phyloP scores from a whole-genome alignment of 257 asterid genomes.

The Fraxinus excelsior region DNA sequence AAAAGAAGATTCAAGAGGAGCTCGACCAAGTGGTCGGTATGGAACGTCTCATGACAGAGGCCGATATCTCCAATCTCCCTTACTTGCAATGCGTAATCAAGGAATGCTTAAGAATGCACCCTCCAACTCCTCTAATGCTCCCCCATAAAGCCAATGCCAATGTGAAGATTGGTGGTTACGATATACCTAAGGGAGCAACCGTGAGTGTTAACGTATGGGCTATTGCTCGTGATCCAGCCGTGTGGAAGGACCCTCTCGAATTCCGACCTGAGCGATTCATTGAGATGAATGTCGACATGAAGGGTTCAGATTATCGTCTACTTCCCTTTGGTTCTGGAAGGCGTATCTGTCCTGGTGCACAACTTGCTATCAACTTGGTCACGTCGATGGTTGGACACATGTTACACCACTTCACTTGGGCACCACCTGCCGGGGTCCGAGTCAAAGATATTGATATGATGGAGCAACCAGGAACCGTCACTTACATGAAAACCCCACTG shows the following conservation, averaged over 20 bases:
- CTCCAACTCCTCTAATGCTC: conserved; percentile 81
- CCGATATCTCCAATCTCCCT: conserved; percentile 62
- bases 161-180: conserved; percentile 73
- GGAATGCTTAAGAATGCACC: conserved; percentile 74
- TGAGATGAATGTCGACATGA: conserved; percentile 79
- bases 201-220: conserved; percentile 86
- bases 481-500: conserved; percentile 73
- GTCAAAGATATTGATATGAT: conserved; percentile 73
- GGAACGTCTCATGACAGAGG: conserved; percentile 56
- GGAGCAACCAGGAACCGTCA: conserved; percentile 80
- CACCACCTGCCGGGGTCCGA: conserved; percentile 48
- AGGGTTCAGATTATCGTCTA: conserved; percentile 72
- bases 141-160: conserved; percentile 69
- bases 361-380: conserved; percentile 62
- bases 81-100: conserved; percentile 66
- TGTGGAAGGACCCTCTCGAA: conserved; percentile 67
- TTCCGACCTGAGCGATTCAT: conserved; percentile 82
- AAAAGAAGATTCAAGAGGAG: conserved; percentile 74
- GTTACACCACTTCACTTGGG: conserved; percentile 65
- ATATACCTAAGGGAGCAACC: conserved; percentile 72
- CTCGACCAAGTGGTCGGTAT: conserved; percentile 63
- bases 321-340: conserved; percentile 86
- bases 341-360: conserved; percentile 77
- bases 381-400: conserved; percentile 72
- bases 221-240: conserved; percentile 64